Conservation (phyloP, 805 yeast species). For the Lipomyces anomalus region DNA sequence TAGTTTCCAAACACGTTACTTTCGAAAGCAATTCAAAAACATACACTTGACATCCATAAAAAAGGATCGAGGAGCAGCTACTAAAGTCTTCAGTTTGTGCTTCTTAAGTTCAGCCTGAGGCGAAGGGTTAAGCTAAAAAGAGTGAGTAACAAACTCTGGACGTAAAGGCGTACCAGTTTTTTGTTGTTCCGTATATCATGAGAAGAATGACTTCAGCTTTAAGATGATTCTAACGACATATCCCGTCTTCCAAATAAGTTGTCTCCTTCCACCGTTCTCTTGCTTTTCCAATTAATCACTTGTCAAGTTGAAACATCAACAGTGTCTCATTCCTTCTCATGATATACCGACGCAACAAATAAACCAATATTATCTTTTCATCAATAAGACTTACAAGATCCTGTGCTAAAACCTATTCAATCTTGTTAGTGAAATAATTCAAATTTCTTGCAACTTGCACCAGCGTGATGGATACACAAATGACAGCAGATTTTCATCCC, state of each 20-base stretch:
- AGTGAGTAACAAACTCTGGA: not conserved
- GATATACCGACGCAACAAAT: too few relatives aligned
- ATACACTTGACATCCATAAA: conserved; percentile 97
- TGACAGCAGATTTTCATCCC: not conserved
- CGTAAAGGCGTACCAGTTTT: too few relatives aligned
- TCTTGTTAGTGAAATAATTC: conserved; percentile 4
- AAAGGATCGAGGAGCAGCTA: conserved; percentile 96
- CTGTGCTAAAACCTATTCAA: conserved; percentile 28
- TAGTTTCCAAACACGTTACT: not conserved
- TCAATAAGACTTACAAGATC: conserved; percentile 29
- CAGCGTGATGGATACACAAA: not conserved
- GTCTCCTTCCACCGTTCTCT: too few relatives aligned
- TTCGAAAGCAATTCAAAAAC: conserved; percentile 1
- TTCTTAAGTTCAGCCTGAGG: conserved; percentile 94
- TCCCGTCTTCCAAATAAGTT: too few relatives aligned
- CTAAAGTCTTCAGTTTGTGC: conserved; percentile 96
- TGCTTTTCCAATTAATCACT: too few relatives aligned
- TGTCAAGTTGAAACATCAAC: too few relatives aligned
- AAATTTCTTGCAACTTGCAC: not conserved
- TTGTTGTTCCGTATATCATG: too few relatives aligned
- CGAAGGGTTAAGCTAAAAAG: conserved; percentile 68
- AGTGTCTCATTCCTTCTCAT: too few relatives aligned
- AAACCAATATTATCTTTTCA: too few relatives aligned
- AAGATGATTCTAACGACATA: too few relatives aligned
- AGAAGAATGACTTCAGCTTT: too few relatives aligned